Percentiles rank a stretch among this genome's conserved stretches.
Conservation (phyloP, 768 basidiomycete species). For the Podaxis rugospora region DNA sequence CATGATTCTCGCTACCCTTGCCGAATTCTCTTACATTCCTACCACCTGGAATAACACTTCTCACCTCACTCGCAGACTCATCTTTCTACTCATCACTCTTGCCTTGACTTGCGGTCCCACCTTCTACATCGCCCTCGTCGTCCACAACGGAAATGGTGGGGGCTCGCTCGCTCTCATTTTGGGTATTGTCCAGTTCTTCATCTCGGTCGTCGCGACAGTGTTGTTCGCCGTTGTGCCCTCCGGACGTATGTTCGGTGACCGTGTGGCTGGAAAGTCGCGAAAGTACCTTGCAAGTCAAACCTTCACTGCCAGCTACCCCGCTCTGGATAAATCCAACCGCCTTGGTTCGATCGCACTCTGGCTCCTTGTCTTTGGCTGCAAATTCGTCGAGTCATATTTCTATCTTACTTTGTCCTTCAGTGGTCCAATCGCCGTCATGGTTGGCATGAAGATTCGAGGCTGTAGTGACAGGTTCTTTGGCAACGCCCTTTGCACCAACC, state of each 20-base stretch:
- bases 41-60: slow-evolving; percentile 99
- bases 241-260: slow-evolving; percentile 97
- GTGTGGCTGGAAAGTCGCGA: slow-evolving; percentile 90
- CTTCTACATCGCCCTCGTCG: slow-evolving; percentile 88
- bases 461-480: slow-evolving; percentile 89
- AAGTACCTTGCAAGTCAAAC: slow-evolving; percentile 99
- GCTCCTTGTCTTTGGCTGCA: slow-evolving; percentile 94
- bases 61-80: slow-evolving; percentile 85
- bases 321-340: slow-evolving; percentile 59
- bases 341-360: slow-evolving; percentile 78
- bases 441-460: slow-evolving; percentile 90
- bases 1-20: slow-evolving; percentile 92
- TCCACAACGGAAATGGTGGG: slow-evolving; percentile 50
- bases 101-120: slow-evolving; percentile 91
- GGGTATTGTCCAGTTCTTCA: slow-evolving; percentile 94
- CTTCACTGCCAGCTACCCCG: slow-evolving; percentile 93
- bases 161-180: slow-evolving; percentile 84
- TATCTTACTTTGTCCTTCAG: slow-evolving; percentile 95
- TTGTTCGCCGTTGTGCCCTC: slow-evolving; percentile 92
- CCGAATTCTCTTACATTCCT: slow-evolving; percentile 97
- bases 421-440: slow-evolving; percentile 92
- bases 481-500: slow-evolving; percentile 78
- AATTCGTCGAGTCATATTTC: slow-evolving; percentile 96
- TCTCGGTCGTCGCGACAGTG: slow-evolving; percentile 80
- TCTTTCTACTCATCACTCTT: slow-evolving; percentile 88